Evolutionary conservation across 1,284 basidiomycete species (phyloP).

Genomic region (Exobasidium cylindrosporum): DNA sequence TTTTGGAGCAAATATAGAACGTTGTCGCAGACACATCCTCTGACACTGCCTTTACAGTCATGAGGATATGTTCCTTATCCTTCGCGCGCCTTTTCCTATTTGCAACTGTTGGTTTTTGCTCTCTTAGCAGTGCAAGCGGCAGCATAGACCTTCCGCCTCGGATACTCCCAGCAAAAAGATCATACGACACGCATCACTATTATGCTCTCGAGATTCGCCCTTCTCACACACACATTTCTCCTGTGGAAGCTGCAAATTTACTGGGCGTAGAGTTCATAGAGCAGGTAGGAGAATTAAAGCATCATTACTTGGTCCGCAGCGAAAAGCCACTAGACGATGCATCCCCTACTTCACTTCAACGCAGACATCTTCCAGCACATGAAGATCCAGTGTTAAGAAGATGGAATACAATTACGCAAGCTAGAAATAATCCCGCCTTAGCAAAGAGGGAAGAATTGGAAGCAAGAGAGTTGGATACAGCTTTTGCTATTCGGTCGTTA

Average conservation of each 20-base stretch:
- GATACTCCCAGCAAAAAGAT: slow-evolving; percentile 42
- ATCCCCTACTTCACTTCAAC: neutral
- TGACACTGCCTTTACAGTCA: too few species aligned
- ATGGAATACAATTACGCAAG: slow-evolving; percentile 53
- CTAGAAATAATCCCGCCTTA: slow-evolving; percentile 21
- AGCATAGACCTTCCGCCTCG: neutral
- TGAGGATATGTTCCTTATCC: too few species aligned
- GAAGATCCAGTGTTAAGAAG: slow-evolving; percentile 58
- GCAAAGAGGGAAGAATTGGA: slow-evolving; percentile 17
- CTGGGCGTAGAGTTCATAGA: slow-evolving; percentile 84
- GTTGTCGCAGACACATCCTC: too few species aligned
- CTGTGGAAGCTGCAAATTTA: slow-evolving; percentile 59
- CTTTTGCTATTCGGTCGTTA: slow-evolving; percentile 39
- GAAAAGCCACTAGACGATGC: slow-evolving; percentile 24
- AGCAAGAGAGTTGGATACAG: slow-evolving; percentile 26
- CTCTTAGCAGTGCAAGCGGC: too few species aligned
- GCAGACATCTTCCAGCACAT: neutral
- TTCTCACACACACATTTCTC: slow-evolving; percentile 54
- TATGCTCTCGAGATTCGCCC: slow-evolving; percentile 73
- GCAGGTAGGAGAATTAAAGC: slow-evolving; percentile 74
- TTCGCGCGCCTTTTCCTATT: too few species aligned
- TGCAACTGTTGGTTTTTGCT: too few species aligned
- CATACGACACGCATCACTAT: slow-evolving; percentile 80
- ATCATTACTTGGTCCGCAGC: slow-evolving; percentile 81
- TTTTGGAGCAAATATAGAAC: too few species aligned